Base-by-base conservation (phyloP, 306 rosid species). In the Gleditsia sinensis region DNA sequence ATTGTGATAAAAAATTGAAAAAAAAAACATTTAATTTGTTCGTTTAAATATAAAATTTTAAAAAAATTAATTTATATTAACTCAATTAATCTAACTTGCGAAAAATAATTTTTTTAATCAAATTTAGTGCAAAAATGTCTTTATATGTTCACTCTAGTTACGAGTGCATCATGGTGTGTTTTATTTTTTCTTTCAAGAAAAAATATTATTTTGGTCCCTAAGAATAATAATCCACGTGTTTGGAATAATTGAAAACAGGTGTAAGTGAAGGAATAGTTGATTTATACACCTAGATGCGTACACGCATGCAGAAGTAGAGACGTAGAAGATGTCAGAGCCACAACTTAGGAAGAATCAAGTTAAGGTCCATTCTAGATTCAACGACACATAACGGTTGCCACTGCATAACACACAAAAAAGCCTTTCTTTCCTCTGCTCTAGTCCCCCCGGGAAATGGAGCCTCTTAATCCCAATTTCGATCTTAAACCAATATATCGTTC, bases 391-490 rank as follows among this genome's bases (percentile, higher is more conserved):
- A 67, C 72, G 72, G 72, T 67, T 43, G 28, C 72, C 42, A 10
- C 25, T 43, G 12, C 49, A 17, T 12, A 37, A 42, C 13, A n/a
- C 4, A 20, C 28, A 9, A 40, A 40, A 1, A 10, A 9, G 16
- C 3, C 27, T 16, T 33, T 30, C n/a, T 13, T 19, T 17, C 55
- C 32, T 20, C 13, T 20, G 20, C 2, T 16, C 46, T 49, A 11
- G 50, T 49, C 33, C 49, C 0, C 27, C 42, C 27, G 12, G 36
- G 55, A 25, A 54, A 91, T 93, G 93, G 89, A 80, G 83, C 66
- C 76, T 68, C 83, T 89, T 19, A 37, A 73, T 75, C 83, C 66
- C 61, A 74, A 69, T 62, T 51, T 86, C 49, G 86, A 85, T 39
- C 77, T 70, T 51, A 89, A 76, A 67, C 28, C 83, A 40, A 23